phyloP scores from a whole-genome alignment of 108 stramenopile genomes.

The Nitzschia sp. region DNA sequence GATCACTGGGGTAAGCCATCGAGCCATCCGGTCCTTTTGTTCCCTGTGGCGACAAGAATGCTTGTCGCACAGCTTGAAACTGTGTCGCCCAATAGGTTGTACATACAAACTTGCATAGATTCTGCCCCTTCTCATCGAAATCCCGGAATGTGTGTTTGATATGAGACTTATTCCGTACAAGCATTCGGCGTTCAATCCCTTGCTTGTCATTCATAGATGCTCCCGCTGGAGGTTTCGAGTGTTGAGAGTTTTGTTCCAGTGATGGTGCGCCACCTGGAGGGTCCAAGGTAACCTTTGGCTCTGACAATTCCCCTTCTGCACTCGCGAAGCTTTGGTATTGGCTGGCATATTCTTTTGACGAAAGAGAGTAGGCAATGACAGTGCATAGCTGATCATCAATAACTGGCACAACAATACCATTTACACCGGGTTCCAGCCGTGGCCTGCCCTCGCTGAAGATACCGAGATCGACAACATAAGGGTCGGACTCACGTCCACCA shows the following conservation, averaged over 20 bases:
- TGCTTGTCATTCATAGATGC: slow-evolving; percentile 31
- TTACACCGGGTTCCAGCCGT: slow-evolving; percentile 81
- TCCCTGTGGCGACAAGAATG: slow-evolving; percentile 56
- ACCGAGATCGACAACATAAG: slow-evolving; percentile 85
- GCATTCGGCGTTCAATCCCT: slow-evolving; percentile 81
- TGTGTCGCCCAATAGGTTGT: slow-evolving; percentile 96
- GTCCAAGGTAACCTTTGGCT: slow-evolving; percentile 1
- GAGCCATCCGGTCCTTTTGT: slow-evolving; percentile 17
- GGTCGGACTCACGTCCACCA: slow-evolving; percentile 79
- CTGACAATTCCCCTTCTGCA: slow-evolving; percentile 17
- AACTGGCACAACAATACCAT: slow-evolving; percentile 89
- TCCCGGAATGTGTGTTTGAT: slow-evolving; percentile 92
- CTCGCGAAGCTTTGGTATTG: slow-evolving; percentile 71
- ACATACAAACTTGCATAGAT: slow-evolving; percentile 91
- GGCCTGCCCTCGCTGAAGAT: slow-evolving; percentile 87
- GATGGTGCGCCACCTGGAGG: slow-evolving; percentile 18
- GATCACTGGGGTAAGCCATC: slow-evolving; percentile 1
- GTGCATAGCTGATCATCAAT: slow-evolving; percentile 91
- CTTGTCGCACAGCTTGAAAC: slow-evolving; percentile 91
- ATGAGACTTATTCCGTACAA: slow-evolving; percentile 82
- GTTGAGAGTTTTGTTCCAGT: slow-evolving; percentile 8
- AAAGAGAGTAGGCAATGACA: slow-evolving; percentile 90
- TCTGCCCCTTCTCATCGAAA: slow-evolving; percentile 85
- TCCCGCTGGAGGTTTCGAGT: slow-evolving; percentile 19
- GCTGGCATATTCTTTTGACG: slow-evolving; percentile 77